Conservation (phyloP, 805 yeast genomes). For the Starmera caribaea region DNA sequence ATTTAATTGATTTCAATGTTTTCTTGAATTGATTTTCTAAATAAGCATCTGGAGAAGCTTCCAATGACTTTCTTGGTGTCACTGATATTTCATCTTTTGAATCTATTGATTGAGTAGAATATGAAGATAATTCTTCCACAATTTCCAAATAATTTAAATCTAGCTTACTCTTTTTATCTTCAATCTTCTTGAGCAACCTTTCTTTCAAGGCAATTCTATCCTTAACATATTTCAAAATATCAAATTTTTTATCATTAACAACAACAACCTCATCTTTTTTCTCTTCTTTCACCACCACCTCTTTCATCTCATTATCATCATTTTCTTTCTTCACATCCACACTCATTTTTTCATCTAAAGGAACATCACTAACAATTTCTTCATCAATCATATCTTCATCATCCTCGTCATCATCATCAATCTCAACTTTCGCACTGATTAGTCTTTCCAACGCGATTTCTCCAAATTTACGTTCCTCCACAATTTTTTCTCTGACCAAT, state of each 20-base stretch:
- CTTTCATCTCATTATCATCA: background rate
- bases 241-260: constrained; percentile 27
- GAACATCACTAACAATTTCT: constrained; percentile 4
- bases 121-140: constrained; percentile 7
- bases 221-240: constrained; percentile 48
- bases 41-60: constrained; percentile 17
- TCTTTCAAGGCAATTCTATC: constrained; percentile 31
- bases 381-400: constrained; percentile 5
- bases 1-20: constrained; percentile 21
- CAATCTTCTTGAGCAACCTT: constrained; percentile 17
- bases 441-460: constrained; percentile 67
- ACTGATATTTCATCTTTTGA: background rate
- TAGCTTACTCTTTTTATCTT: constrained; percentile 5
- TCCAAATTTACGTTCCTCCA: constrained; percentile 72
- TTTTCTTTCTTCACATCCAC: constrained; percentile 1
- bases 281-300: background rate
- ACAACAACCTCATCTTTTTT: constrained; percentile 6
- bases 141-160: constrained; percentile 6
- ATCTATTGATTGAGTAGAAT: constrained; percentile 1
- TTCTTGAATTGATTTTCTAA: constrained; percentile 23
- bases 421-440: constrained; percentile 1
- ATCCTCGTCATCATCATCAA: constrained; percentile 3
- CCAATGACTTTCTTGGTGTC: constrained; percentile 7
- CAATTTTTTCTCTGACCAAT: constrained; percentile 58
- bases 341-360: constrained; percentile 1